A percentile compares a stretch with the other conserved stretches of the same genome.
Conservation (phyloP, 139 green algal genomes). For the Micromonas commoda region DNA sequence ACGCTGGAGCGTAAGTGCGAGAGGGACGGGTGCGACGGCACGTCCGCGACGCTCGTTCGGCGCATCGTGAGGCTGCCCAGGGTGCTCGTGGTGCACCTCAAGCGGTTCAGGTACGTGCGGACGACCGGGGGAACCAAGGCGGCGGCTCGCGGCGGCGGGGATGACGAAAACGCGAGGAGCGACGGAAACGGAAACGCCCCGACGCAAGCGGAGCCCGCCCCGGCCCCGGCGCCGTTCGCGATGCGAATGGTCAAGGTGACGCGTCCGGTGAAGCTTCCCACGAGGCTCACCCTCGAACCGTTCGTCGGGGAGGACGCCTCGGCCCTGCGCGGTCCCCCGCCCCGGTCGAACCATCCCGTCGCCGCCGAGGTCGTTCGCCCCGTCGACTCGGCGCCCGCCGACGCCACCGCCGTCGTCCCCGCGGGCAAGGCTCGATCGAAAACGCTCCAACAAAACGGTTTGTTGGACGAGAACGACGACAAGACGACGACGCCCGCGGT, state of each 20-base stretch:
- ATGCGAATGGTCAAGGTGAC: neutral
- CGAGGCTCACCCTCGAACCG: neutral
- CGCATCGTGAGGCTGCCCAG: neutral
- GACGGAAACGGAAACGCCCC: neutral
- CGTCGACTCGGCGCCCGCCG: no score
- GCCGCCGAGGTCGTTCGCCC: no score
- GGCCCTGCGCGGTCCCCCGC: no score
- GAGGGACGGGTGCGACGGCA: neutral
- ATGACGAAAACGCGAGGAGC: no score
- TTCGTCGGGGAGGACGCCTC: neutral
- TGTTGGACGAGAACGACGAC: no score
- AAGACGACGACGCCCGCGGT: no score
- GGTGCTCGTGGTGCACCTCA: constrained; percentile 9
- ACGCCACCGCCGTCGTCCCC: no score
- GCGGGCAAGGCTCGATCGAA: no score
- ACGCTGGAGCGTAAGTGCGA: constrained; percentile 18
- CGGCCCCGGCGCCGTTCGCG: no score
- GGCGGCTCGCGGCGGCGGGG: no score
- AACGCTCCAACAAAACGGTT: no score
- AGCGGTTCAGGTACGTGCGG: neutral
- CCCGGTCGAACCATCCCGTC: no score
- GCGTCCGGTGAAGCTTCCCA: neutral
- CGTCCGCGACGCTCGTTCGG: neutral
- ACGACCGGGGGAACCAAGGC: neutral
- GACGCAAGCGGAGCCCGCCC: neutral